phyloP scores from a whole-genome alignment of 1,139 yeast genomes.

The Lodderomyces parapsilosis region DNA sequence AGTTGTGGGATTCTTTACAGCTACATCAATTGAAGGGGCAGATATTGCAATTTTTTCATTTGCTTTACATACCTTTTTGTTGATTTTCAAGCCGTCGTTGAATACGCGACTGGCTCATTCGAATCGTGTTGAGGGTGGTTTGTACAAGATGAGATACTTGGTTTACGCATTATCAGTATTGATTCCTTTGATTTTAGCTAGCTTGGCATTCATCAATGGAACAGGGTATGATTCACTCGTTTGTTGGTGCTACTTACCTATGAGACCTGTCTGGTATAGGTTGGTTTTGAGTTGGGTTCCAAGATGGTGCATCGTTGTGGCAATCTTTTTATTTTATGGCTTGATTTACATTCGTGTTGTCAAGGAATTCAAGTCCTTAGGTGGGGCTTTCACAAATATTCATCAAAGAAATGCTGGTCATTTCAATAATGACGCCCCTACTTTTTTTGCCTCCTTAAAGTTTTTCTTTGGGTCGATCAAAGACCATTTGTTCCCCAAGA shows the following conservation, averaged over 20 bases:
- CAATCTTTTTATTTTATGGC: constrained; percentile 64
- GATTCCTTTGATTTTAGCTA: constrained; percentile 68
- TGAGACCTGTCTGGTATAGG: constrained; percentile 71
- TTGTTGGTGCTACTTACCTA: constrained; percentile 82
- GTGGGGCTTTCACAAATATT: constrained; percentile 43
- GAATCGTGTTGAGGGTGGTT: constrained; percentile 65
- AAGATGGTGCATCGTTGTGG: constrained; percentile 63
- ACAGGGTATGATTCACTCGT: constrained; percentile 63
- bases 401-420: constrained; percentile 16
- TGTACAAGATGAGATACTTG: constrained; percentile 56
- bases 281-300: constrained; percentile 81
- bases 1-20: constrained; percentile 82
- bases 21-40: constrained; percentile 81
- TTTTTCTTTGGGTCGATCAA: constrained; percentile 27
- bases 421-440: constrained; percentile 22
- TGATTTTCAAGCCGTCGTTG: constrained; percentile 62
- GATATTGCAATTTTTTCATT: constrained; percentile 81
- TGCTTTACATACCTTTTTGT: constrained; percentile 77
- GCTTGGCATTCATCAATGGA: constrained; percentile 61
- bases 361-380: constrained; percentile 53
- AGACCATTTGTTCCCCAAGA: constrained; percentile 29
- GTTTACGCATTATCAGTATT: constrained; percentile 61
- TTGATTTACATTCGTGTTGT: constrained; percentile 74
- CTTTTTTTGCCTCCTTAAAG: constrained; percentile 35
- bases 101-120: constrained; percentile 46